Evolutionary conservation across 805 yeast species (phyloP), one percentile per base, ranked within the genome.

Genomic region (Lipomyces lipofer): DNA sequence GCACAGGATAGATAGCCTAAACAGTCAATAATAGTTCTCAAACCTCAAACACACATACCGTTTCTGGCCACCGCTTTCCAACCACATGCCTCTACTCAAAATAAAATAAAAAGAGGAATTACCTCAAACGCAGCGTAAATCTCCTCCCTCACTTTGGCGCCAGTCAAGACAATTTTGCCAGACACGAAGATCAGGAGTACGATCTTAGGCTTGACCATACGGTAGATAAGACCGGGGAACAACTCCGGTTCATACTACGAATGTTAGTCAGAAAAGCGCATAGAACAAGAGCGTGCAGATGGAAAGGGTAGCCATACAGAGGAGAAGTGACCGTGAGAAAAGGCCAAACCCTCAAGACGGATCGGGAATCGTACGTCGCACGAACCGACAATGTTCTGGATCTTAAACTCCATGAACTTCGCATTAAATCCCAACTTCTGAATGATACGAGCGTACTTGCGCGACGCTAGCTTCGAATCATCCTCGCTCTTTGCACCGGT

Each of bases 401-500:
- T 94, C 74, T 94, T 94, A 75, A 94, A 94, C 70, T 94, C 98
- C 29, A 97, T 92, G 69, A 94, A 94, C 71, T 94, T 94, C 52
- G 99, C 98, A 69, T 91, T 88, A 75, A 94, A 94, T 1, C 99
- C 99, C 64, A 94, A 85, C 71, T 94, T 94, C 72, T 94, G 99
- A 63, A 94, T 94, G 68, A 94, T 94, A 77, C 99, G 84, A 1
- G 99, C 99, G 67, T 94, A 94, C 71, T 94, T 94, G 75, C 99
- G 83, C 19, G 97, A 89, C 1, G 99, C 99, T 62, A 94, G 79
- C 71, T 94, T 94, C n/a, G 97, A 89, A 70, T 94, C 98, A 69
- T 94, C 98, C 71, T 94, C 99, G 33, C 96, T 86, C 72, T 94
- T 94, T 22, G 99, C 99, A 81, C 99, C 99, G 28, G 98, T 94